These are phyloP conservation scores for Phytophthora pinifolia DNA, from an alignment of 352 stramenopile species.

Conservation along the genomic window DNA sequence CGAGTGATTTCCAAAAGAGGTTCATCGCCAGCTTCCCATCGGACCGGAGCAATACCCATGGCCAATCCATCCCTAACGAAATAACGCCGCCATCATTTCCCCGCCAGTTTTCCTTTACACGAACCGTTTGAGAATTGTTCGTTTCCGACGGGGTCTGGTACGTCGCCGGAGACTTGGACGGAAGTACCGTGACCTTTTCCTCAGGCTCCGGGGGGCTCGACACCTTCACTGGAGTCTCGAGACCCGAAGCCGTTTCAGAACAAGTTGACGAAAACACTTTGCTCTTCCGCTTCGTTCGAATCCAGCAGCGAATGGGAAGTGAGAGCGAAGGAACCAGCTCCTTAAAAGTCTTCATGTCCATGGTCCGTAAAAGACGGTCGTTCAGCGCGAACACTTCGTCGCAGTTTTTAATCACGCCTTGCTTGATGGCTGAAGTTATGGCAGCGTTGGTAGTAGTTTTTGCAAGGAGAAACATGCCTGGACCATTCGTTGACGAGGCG, in stretches of 20 bases:
- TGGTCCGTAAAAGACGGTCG: conserved; percentile 40
- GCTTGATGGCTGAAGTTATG: conserved; percentile 45
- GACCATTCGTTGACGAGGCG: conserved; percentile 6
- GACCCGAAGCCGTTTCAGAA: not conserved
- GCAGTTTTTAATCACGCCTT: conserved; percentile 52
- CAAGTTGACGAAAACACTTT: not conserved
- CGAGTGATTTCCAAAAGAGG: conserved; percentile 75
- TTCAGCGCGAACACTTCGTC: conserved; percentile 75
- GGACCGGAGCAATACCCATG: conserved; percentile 76
- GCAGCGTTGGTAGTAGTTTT: conserved; percentile 37
- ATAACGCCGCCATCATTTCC: conserved; percentile 12
- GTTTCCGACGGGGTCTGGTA: not conserved
- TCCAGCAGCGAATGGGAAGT: conserved; percentile 56
- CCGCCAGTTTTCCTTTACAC: not conserved
- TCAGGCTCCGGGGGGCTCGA: not conserved
- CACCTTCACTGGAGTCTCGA: not conserved
- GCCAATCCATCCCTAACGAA: conserved; percentile 61
- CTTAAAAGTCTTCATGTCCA: conserved; percentile 27
- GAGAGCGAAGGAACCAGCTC: conserved; percentile 36
- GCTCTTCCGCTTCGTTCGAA: conserved; percentile 47
- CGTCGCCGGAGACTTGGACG: not conserved
- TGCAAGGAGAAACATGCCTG: conserved; percentile 31
- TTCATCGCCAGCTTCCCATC: conserved; percentile 87
- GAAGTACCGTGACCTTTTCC: not conserved
- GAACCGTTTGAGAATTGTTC: not conserved